phyloP scores from a whole-genome alignment of 345 rosid species.

The thale cress (Arabidopsis thaliana) region DNA sequence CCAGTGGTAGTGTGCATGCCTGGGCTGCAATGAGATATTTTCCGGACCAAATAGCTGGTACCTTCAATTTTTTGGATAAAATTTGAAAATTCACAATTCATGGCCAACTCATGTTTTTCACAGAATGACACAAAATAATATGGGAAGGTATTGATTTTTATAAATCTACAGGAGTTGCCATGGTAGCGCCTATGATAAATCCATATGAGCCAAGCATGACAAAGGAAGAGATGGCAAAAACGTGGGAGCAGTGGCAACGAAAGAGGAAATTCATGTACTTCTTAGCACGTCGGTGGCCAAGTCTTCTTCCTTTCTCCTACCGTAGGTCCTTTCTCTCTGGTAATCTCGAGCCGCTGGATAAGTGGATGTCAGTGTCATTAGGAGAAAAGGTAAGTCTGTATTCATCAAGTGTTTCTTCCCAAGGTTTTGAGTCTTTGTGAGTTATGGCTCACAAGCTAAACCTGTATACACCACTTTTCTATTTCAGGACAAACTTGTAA shows the following conservation, averaged over 20 bases:
- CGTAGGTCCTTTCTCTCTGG: conserved; percentile 79
- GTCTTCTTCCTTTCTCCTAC: conserved; percentile 64
- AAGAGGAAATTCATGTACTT: conserved; percentile 70
- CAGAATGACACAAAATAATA: background rate
- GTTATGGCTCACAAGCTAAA: conserved; percentile 15
- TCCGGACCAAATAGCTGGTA: conserved; percentile 83
- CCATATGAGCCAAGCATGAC: conserved; percentile 85
- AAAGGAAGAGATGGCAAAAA: conserved; percentile 71
- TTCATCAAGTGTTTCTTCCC: conserved; percentile 11
- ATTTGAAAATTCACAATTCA: background rate
- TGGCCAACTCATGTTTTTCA: background rate
- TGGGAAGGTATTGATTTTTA: conserved; percentile 16
- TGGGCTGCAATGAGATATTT: conserved; percentile 94
- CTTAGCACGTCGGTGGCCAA: conserved; percentile 74
- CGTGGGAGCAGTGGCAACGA: conserved; percentile 69
- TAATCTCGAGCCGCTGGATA: conserved; percentile 66
- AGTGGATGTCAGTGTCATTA: conserved; percentile 76
- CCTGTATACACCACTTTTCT: conserved; percentile 2
- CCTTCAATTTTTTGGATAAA: background rate
- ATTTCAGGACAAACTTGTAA: conserved; percentile 70
- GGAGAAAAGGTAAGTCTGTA: conserved; percentile 64
- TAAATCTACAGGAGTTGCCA: conserved; percentile 72
- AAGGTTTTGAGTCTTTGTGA: background rate
- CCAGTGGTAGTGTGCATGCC: conserved; percentile 84
- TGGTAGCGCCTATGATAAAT: conserved; percentile 76